Percentiles rank a stretch among this genome's conserved stretches.
phyloP scores from a whole-genome alignment of 2,329 filamentous ascomycete species.

The Diaporthe aspalathi region DNA sequence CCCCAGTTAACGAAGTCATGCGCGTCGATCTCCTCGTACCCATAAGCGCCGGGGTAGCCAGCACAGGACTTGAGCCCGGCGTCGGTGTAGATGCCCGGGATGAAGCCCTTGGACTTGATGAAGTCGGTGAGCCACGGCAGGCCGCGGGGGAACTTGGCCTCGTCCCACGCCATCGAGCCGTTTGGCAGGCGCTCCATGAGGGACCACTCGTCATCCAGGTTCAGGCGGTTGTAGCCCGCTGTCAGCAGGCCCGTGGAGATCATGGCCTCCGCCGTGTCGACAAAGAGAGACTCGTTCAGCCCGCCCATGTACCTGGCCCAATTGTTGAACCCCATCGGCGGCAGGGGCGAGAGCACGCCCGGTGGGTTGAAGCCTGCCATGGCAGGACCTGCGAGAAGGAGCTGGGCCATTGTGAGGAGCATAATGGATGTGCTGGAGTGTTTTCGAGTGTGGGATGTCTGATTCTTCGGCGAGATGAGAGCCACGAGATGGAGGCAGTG shows the following conservation, averaged over 20 bases:
- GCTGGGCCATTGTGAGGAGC: constrained; percentile 35
- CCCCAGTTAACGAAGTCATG: constrained; percentile 53
- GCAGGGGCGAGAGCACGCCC: constrained; percentile 46
- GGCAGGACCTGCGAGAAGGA: constrained; percentile 30
- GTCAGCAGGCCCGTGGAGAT: constrained; percentile 52
- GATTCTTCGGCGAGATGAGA: not conserved
- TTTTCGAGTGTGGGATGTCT: not conserved
- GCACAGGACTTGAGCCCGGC: constrained; percentile 57
- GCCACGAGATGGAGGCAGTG: not conserved
- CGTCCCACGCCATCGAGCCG: constrained; percentile 55
- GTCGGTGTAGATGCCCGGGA: constrained; percentile 60
- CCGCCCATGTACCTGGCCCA: constrained; percentile 61
- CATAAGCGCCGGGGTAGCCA: constrained; percentile 54
- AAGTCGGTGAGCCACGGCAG: constrained; percentile 55
- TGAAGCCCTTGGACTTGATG: constrained; percentile 53
- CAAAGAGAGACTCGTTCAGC: constrained; percentile 61
- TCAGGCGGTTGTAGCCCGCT: constrained; percentile 50
- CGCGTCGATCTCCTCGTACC: constrained; percentile 55
- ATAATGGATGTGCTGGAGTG: not conserved
- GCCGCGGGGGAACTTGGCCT: constrained; percentile 55
- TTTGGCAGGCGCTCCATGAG: constrained; percentile 49
- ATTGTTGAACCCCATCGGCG: constrained; percentile 65
- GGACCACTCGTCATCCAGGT: constrained; percentile 61
- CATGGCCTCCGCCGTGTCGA: constrained; percentile 59
- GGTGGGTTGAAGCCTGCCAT: constrained; percentile 35